Conservation (phyloP, 2,329 filamentous ascomycete genomes). For the Periconia sp. region DNA sequence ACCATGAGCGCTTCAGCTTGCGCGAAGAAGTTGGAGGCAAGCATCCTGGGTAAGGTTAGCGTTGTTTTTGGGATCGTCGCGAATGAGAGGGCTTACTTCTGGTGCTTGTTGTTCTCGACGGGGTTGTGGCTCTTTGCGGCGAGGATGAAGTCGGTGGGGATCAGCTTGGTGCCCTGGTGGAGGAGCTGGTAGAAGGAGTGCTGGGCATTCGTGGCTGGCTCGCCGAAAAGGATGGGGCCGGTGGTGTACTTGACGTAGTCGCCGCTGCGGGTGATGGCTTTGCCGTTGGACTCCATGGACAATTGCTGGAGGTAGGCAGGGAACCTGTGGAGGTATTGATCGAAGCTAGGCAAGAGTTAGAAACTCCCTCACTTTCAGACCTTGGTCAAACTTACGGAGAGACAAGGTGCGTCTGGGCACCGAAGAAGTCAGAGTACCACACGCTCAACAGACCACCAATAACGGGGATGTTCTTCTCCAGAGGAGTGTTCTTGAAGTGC, state of each 20-base stretch:
- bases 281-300: slow-evolving; percentile 99
- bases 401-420: slow-evolving; percentile 95
- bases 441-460: slow-evolving; percentile 92
- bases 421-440: slow-evolving; percentile 99
- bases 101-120: slow-evolving; percentile 86
- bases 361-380: not conserved
- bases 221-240: slow-evolving; percentile 92
- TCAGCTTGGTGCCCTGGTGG: slow-evolving; percentile 98
- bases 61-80: not conserved
- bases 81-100: slow-evolving; percentile 59
- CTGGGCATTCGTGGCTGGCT: slow-evolving; percentile 98
- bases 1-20: slow-evolving; percentile 90
- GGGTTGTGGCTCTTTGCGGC: slow-evolving; percentile 97
- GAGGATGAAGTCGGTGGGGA: slow-evolving; percentile 96
- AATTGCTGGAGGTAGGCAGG: slow-evolving; percentile 98
- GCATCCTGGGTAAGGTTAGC: slow-evolving; percentile 59
- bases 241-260: slow-evolving; percentile 96
- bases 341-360: slow-evolving; percentile 63
- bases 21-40: slow-evolving; percentile 88
- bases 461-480: slow-evolving; percentile 93
- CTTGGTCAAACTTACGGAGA: slow-evolving; percentile 71
- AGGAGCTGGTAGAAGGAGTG: slow-evolving; percentile 99
- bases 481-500: slow-evolving; percentile 89
- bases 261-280: slow-evolving; percentile 87
- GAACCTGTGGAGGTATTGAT: slow-evolving; percentile 99